Conservation (phyloP, 1,284 basidiomycete genomes). For the Cryptococcus sp. region DNA sequence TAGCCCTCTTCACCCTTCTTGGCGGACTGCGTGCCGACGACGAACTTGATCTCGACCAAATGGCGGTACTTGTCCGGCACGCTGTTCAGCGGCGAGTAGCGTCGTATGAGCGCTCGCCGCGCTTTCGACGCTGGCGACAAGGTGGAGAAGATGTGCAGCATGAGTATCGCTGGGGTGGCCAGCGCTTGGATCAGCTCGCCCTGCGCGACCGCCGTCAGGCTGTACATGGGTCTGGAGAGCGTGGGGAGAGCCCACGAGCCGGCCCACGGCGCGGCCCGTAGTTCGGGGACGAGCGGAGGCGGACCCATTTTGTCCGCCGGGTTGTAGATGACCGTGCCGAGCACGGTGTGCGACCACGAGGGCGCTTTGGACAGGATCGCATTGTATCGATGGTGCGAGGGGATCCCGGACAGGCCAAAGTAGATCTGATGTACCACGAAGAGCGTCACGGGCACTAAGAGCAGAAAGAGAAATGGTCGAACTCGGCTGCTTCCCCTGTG, state of each 20-base stretch:
- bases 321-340: constrained; percentile 4
- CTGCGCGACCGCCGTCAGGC: neutral
- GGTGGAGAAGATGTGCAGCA: constrained; percentile 39
- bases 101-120: constrained; percentile 26
- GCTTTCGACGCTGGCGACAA: constrained; percentile 3
- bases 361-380: constrained; percentile 2
- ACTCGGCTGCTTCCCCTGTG: too few relatives aligned
- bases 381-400: constrained; percentile 13
- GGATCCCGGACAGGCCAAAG: neutral
- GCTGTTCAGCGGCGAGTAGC: constrained; percentile 7
- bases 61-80: constrained; percentile 21
- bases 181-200: neutral
- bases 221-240: constrained; percentile 2
- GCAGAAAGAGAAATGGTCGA: too few relatives aligned
- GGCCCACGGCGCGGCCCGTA: constrained; percentile 8
- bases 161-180: constrained; percentile 22
- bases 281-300: neutral
- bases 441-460: too few relatives aligned
- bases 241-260: constrained; percentile 9
- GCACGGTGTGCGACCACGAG: constrained; percentile 5
- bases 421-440: too few relatives aligned
- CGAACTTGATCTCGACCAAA: constrained; percentile 31
- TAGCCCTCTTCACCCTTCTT: neutral
- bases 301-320: constrained; percentile 7
- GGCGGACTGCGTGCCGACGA: constrained; percentile 13